These are phyloP conservation scores for Cucumis variabilis DNA, from an alignment of 331 rosid genomes.

Conservation along the genomic window DNA sequence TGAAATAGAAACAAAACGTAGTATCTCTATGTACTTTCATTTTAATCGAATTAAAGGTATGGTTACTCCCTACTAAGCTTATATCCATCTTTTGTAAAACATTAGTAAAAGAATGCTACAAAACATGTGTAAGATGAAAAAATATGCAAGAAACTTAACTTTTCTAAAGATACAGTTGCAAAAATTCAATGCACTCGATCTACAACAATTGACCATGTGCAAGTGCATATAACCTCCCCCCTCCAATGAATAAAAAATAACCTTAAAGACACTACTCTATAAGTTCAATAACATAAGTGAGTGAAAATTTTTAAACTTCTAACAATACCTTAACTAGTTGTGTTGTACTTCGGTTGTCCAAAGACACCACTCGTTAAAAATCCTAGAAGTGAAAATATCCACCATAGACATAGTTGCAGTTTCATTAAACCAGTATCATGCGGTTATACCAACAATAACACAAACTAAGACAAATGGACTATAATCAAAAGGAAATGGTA, in stretches of 20 bases:
- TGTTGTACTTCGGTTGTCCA: not conserved
- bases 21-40: no score
- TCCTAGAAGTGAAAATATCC: not conserved
- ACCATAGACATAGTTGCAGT: not conserved
- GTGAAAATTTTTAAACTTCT: not conserved
- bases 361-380: not conserved
- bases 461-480: not conserved
- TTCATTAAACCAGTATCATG: not conserved
- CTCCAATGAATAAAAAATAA: not conserved
- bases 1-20: no score
- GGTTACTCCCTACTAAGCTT: no score
- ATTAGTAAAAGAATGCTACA: no score
- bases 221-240: not conserved
- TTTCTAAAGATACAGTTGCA: not conserved
- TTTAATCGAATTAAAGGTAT: no score
- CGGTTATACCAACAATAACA: not conserved
- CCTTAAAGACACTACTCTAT: not conserved
- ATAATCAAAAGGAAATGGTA: not conserved
- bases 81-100: no score
- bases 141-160: slow-evolving; percentile 22
- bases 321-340: not conserved
- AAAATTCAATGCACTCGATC: not conserved
- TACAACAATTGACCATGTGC: not conserved
- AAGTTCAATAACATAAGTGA: not conserved
- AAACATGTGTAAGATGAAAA: not conserved